phyloP scores from a whole-genome alignment of 352 stramenopile genomes.

The Pythium dissotocum region DNA sequence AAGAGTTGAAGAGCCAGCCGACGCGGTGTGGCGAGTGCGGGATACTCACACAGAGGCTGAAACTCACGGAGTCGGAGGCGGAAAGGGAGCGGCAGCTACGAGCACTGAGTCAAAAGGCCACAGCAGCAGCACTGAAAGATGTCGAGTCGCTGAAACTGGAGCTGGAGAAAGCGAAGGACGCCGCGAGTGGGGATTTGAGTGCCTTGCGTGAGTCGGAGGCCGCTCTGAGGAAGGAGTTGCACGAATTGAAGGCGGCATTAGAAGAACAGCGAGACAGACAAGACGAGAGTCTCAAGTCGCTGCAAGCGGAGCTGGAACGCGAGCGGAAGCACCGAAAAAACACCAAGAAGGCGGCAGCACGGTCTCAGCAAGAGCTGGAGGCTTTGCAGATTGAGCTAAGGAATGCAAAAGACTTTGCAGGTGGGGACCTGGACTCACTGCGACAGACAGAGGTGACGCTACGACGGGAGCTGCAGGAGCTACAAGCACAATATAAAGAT shows the following conservation, averaged over 20 bases:
- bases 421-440: background rate
- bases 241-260: background rate
- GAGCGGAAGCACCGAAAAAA: background rate
- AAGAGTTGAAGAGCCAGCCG: background rate
- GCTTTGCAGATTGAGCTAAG: background rate
- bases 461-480: background rate
- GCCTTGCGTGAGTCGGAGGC: background rate
- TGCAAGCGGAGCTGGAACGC: background rate
- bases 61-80: background rate
- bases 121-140: background rate
- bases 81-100: background rate
- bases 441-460: background rate
- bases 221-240: background rate
- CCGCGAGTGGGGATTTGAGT: background rate
- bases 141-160: background rate
- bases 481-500: background rate
- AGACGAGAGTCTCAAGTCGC: background rate
- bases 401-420: background rate
- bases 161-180: background rate
- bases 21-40: background rate
- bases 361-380: background rate
- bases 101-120: background rate
- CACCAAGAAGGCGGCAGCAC: background rate
- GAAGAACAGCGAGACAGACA: background rate
- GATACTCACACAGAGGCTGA: background rate